A percentile compares a stretch with the other conserved stretches of the same genome.
phyloP scores from a whole-genome alignment of 192 early-diverging fungal genomes.

The Coemansia sp. region DNA sequence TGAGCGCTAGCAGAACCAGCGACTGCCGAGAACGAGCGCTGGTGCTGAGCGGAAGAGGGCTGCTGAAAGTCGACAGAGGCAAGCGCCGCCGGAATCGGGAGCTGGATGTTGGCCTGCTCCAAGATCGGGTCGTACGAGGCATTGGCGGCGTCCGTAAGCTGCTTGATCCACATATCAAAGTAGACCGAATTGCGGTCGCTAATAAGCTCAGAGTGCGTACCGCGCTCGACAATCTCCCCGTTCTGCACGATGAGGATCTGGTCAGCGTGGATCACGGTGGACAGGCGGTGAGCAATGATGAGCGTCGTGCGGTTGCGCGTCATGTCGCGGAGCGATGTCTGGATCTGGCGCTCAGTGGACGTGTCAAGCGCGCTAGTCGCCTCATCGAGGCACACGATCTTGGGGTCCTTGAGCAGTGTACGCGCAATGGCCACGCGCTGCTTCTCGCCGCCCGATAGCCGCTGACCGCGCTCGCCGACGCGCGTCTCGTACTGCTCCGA shows the following conservation, averaged over 20 bases:
- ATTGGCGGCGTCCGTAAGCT: conserved; percentile 66
- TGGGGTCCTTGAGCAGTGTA: conserved; percentile 91
- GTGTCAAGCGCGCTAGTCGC: conserved; percentile 89
- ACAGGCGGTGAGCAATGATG: conserved; percentile 84
- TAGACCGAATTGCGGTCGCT: conserved; percentile 62
- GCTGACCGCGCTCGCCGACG: conserved; percentile 90
- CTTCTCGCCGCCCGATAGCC: conserved; percentile 93
- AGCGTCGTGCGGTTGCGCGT: conserved; percentile 84
- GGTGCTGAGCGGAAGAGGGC: not conserved
- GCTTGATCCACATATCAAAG: conserved; percentile 92
- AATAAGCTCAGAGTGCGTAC: conserved; percentile 81
- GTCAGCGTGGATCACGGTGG: conserved; percentile 85
- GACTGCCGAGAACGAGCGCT: not conserved
- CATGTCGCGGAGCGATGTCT: conserved; percentile 77
- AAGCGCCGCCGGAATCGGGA: conserved; percentile 21
- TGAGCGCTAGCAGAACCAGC: not conserved
- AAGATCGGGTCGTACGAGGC: conserved; percentile 38
- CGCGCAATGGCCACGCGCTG: conserved; percentile 92
- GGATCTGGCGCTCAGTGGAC: conserved; percentile 89
- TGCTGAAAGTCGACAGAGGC: conserved; percentile 4
- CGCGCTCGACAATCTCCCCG: conserved; percentile 80
- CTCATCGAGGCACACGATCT: conserved; percentile 90
- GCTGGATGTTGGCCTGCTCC: conserved; percentile 20
- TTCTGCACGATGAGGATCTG: conserved; percentile 85
- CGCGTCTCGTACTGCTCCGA: conserved; percentile 81